Conservation (phyloP, 2,329 filamentous ascomycete genomes). For the Diplodia intermedia region DNA sequence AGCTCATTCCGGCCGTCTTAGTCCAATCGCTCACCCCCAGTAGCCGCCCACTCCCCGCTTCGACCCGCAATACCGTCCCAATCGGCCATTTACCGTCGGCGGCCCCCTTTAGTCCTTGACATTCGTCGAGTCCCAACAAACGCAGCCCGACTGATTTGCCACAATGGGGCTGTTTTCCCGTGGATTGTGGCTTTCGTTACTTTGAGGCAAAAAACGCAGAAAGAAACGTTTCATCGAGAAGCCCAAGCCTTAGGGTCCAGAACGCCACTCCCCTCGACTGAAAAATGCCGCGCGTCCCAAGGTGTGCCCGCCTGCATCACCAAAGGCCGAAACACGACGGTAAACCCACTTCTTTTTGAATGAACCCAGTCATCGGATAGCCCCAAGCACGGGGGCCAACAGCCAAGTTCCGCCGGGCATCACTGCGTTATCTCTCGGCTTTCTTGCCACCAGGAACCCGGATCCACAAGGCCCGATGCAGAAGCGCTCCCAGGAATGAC, state of each 20-base stretch:
- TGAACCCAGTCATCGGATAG: not conserved
- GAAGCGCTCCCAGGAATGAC: not conserved
- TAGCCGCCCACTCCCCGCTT: constrained; percentile 7
- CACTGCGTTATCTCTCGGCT: constrained; percentile 11
- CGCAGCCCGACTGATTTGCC: constrained; percentile 1
- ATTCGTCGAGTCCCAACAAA: constrained; percentile 8
- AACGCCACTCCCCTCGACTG: not conserved
- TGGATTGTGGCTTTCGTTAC: not conserved
- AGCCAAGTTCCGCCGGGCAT: not conserved
- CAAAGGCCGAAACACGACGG: constrained; percentile 13
- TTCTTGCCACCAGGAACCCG: not conserved
- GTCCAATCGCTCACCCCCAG: not conserved
- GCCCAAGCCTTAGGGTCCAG: not conserved
- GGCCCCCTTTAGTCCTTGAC: not conserved
- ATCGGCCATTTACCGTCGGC: not conserved
- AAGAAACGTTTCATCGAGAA: not conserved
- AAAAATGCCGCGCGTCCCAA: constrained; percentile 13
- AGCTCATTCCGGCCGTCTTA: not conserved
- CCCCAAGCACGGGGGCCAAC: not conserved
- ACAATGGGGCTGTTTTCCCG: not conserved
- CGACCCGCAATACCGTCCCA: constrained; percentile 10
- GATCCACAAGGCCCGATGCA: not conserved
- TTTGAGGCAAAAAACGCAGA: not conserved
- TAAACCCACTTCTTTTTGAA: constrained; percentile 1
- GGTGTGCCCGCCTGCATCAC: not conserved